Evolutionary conservation across 2,329 filamentous ascomycete genomes (phyloP), one percentile per base, ranked within the genome.

Genomic region (Aureobasidium pullulans): DNA sequence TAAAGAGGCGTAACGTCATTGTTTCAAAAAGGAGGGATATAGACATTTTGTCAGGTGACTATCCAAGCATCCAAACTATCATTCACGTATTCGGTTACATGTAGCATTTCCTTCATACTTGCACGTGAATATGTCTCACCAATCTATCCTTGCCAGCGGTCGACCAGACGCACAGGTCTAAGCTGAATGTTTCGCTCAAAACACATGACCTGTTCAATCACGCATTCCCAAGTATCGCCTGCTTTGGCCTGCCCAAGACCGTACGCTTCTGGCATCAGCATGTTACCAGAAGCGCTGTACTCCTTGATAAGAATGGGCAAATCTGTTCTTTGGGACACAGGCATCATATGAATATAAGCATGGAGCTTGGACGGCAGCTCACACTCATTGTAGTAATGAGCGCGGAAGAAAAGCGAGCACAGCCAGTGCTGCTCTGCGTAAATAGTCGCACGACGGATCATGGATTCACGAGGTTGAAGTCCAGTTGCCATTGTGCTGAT

Each of bases 321-420:
- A 4, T 34, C 43, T 3, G 57, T 16, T 6, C 4, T 19, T 9
- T 23, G 16, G 15, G 39, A n/a, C 29, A n/a, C 46, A 6, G 58
- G 36, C 50, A 59, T 39, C 40, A 62, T 56, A 43, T 61, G 61
- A 16, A 73, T 65, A 63, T 66, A 68, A 31, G 72, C 70, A 19
- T 61, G 68, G 62, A 81, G 78, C 0, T 74, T 77, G 15, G 76
- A 67, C 0, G 83, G 82, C 4, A 85, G 69, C 1, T 69, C 54
- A 10, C 76, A 77, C 65, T 85, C 79, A 9, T 73, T 72, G 67
- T 81, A 84, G 65, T 83, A 77, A 65, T 80, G 77, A 13, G 81
- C 82, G 44, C 84, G 81, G 71, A 81, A 80, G 40, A 86, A 72
- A 2, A 84, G 77, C 67, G 80, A 75, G 13, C 73, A 67, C 2